Conservation (phyloP, 345 rosid genomes). For the Viola odorata region DNA sequence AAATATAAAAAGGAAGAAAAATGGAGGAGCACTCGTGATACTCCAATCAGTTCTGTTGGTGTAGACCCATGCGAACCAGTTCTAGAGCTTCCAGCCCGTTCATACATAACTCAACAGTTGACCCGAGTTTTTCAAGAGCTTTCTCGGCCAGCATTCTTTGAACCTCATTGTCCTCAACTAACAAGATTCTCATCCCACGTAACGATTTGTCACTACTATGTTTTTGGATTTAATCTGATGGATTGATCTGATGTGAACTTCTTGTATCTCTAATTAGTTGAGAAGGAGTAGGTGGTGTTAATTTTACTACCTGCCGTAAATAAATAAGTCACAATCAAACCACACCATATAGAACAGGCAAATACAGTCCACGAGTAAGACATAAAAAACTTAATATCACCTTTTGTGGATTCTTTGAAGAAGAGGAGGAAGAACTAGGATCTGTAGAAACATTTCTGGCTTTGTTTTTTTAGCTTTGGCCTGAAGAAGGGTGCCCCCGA, state of each 20-base stretch:
- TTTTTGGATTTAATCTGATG: too few relatives aligned
- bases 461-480: slow-evolving; percentile 14
- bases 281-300: too few relatives aligned
- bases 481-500: slow-evolving; percentile 25
- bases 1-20: slow-evolving; percentile 14
- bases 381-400: too few relatives aligned
- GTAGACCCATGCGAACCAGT: slow-evolving; percentile 4
- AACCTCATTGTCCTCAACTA: slow-evolving; percentile 12
- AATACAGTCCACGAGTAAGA: too few relatives aligned
- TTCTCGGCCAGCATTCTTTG: not conserved
- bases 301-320: too few relatives aligned
- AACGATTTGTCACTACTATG: slow-evolving; percentile 9
- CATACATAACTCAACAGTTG: slow-evolving; percentile 15
- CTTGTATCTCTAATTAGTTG: slow-evolving; percentile 14
- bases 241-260: not conserved
- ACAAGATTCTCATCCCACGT: slow-evolving; percentile 15
- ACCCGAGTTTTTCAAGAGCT: slow-evolving; percentile 12
- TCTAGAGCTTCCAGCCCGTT: slow-evolving; percentile 20
- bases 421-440: slow-evolving; percentile 8
- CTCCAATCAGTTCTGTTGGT: not conserved
- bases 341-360: too few relatives aligned
- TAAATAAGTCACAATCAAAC: too few relatives aligned
- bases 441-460: not conserved
- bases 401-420: not conserved
- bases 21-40: too few relatives aligned